These are phyloP conservation scores for Coemansia sp. DNA, from an alignment of 192 early-diverging fungal genomes.

Conservation along the genomic window DNA sequence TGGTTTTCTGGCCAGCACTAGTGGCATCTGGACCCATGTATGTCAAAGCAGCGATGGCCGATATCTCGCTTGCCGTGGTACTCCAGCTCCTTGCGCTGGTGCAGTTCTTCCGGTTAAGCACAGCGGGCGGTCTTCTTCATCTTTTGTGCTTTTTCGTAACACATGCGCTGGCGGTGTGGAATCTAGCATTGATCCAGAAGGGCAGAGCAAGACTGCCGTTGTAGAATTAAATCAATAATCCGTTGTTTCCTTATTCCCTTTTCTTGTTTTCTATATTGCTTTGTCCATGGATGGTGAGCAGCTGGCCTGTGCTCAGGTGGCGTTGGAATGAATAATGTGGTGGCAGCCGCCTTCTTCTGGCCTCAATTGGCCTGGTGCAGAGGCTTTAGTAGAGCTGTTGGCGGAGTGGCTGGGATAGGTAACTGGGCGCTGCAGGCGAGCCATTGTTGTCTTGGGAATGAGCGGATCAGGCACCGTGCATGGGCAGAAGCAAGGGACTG, in stretches of 20 bases:
- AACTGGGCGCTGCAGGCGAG: not conserved
- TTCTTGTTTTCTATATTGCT: not conserved
- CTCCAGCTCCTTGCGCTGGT: constrained; percentile 37
- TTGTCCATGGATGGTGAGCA: not conserved
- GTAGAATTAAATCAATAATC: not conserved
- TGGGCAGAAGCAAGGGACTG: no score
- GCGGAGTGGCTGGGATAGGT: not conserved
- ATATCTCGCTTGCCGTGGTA: constrained; percentile 25
- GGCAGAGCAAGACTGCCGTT: constrained; percentile 13
- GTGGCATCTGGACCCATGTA: constrained; percentile 31
- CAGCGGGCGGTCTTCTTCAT: constrained; percentile 35
- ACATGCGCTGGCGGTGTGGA: constrained; percentile 36
- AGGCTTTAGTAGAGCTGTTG: not conserved
- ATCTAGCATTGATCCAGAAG: constrained; percentile 34
- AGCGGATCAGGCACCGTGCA: not conserved
- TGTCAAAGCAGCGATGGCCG: constrained; percentile 34
- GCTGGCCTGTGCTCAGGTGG: not conserved
- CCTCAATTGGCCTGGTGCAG: not conserved
- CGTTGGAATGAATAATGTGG: not conserved
- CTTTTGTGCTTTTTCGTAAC: constrained; percentile 26
- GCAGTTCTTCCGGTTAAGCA: constrained; percentile 44
- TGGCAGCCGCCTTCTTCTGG: no score
- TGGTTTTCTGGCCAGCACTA: constrained; percentile 43
- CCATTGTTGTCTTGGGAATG: not conserved
- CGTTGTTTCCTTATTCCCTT: not conserved